Evolutionary conservation across 176 grass and related monocot genomes (phyloP), one percentile per base, ranked within the genome.

Genomic region (Oryza coarctata): DNA sequence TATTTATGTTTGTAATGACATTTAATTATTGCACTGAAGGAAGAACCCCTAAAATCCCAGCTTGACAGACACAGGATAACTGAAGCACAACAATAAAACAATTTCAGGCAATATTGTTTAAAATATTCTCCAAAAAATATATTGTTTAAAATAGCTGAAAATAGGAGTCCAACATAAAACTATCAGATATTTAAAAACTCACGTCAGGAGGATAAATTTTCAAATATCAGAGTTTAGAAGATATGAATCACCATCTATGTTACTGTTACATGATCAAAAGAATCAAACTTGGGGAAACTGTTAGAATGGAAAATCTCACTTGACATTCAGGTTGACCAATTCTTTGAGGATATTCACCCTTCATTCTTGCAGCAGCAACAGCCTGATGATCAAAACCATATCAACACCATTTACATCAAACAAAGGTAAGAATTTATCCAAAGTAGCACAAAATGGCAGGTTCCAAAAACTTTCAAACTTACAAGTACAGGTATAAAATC

Each of bases 331-430:
- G 86, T 90, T 95, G 93, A 31, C 93, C 93, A 78, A 36, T 73
- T 74, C 90, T 92, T 86, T 95, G 89, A 62, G 93, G 93, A 80
- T 90, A 95, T 81, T 89, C 93, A 78, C 93, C 93, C 78, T 92
- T 95, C 73, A 95, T 89, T 78, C 90, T 95, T 82, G 88, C 93
- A 86, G 90, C 88, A 78, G 93, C 90, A 71, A 95, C 85, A 83
- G 85, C 93, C 93, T 95, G 68, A 82, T 13, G 80, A 85, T 83
- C 63, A 85, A 23, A 86, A 31, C 15, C 60, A 84, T n/a, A 71
- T 47, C 35, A 91, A 87, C 12, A 77, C 47, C 63, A 85, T 63
- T 79, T n/a, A 81, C 34, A 73, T 45, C 33, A 88, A 44, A 47
- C 30, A 27, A 33, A 66, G 12, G 29, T 61, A 71, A 25, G 45